phyloP scores from a whole-genome alignment of 257 asterid genomes.

The Solanum dulcamara region DNA sequence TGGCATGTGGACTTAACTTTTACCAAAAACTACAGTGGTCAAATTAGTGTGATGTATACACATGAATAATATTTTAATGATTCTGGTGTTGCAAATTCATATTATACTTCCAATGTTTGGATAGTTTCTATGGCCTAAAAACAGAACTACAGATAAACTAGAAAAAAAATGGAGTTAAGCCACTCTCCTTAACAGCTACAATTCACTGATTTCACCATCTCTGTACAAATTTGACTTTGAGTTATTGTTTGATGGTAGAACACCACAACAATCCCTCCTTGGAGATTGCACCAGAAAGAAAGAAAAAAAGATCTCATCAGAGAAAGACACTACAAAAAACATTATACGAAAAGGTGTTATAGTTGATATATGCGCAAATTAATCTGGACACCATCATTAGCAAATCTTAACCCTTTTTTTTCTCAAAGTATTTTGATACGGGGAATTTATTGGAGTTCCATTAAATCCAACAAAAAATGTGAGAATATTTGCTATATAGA shows the following conservation, averaged over 20 bases:
- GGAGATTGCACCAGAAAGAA: conserved; percentile 35
- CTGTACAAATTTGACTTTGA: conserved; percentile 31
- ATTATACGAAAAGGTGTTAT: background rate
- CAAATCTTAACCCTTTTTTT: too few species aligned
- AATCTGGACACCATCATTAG: background rate
- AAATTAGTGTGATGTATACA: conserved; percentile 21
- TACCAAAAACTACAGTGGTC: conserved; percentile 15
- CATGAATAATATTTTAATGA: background rate
- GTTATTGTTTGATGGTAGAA: conserved; percentile 48
- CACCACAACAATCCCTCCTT: conserved; percentile 84
- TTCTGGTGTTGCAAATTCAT: conserved; percentile 14
- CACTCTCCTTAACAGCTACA: conserved; percentile 17
- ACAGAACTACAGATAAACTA: background rate
- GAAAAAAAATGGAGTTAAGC: background rate
- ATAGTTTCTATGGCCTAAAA: background rate
- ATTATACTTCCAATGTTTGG: background rate
- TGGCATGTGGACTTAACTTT: too few species aligned
- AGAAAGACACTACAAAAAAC: too few species aligned
- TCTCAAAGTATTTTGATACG: too few species aligned
- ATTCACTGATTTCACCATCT: conserved; percentile 48
- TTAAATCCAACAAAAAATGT: background rate
- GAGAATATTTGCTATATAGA: background rate
- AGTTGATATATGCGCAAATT: background rate
- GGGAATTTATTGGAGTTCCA: too few species aligned
- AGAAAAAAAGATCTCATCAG: background rate